These are phyloP conservation scores for Chlamydomonas asymmetrica DNA, from an alignment of 139 green algal genomes.

Conservation along the genomic window DNA sequence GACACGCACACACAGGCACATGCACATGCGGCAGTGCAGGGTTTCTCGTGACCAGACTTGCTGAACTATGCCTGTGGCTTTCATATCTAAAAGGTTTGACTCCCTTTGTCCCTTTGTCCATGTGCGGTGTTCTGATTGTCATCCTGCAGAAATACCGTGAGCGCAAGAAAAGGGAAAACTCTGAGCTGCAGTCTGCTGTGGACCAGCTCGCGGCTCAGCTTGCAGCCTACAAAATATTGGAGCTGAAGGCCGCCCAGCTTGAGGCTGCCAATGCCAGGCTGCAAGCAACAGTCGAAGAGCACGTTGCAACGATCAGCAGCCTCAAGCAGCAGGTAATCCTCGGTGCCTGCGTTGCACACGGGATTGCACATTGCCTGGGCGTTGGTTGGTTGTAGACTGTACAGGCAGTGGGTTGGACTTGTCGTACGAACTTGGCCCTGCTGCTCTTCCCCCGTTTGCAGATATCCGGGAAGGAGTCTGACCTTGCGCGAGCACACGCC, in stretches of 20 bases:
- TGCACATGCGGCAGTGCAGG: no score
- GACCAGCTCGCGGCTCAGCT: slow-evolving; percentile 28
- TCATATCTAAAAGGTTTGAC: no score
- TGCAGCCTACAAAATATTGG: slow-evolving; percentile 23
- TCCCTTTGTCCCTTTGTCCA: no score
- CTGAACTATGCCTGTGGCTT: no score
- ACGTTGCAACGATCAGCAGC: neutral
- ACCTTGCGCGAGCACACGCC: neutral
- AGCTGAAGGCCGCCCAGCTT: slow-evolving; percentile 14
- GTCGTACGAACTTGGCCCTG: neutral
- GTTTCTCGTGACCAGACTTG: no score
- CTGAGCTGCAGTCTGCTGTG: slow-evolving; percentile 19
- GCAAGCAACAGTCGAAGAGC: neutral
- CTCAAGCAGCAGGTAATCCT: slow-evolving; percentile 12
- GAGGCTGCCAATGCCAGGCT: slow-evolving; percentile 13
- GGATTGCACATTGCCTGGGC: neutral
- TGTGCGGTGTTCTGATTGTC: no score
- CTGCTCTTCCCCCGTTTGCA: neutral
- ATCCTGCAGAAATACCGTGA: no score
- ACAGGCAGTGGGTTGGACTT: neutral
- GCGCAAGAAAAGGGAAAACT: slow-evolving; percentile 33
- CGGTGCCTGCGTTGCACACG: slow-evolving; percentile 3
- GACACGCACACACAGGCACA: no score
- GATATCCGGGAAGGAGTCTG: no score
- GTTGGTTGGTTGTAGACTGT: neutral